Conservation (phyloP, 2,329 filamentous ascomycete species). For the Pseudogymnoascus sp. region DNA sequence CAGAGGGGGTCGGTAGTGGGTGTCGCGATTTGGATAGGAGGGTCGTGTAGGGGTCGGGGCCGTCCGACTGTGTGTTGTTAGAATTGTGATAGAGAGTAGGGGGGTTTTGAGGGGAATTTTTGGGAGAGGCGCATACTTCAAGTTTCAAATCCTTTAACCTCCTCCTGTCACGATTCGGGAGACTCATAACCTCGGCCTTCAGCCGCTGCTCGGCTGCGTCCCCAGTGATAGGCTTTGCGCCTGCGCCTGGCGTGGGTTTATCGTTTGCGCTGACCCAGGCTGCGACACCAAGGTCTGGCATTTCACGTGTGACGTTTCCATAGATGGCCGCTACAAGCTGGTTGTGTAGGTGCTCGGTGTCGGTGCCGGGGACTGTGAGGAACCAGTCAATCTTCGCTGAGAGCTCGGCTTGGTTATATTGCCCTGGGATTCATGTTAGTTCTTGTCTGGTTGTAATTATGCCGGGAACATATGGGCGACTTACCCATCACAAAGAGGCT, state of each 20-base stretch:
- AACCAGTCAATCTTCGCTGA: constrained; percentile 55
- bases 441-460: constrained; percentile 13
- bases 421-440: constrained; percentile 42
- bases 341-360: constrained; percentile 60
- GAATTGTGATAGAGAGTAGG: not conserved
- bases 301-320: constrained; percentile 63
- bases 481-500: constrained; percentile 59
- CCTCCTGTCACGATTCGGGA: constrained; percentile 59
- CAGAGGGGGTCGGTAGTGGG: not conserved
- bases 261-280: constrained; percentile 68
- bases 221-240: constrained; percentile 56
- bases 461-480: constrained; percentile 22
- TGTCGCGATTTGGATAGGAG: constrained; percentile 16
- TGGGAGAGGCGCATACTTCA: constrained; percentile 42
- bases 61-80: constrained; percentile 25
- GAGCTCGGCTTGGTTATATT: constrained; percentile 57
- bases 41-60: constrained; percentile 27
- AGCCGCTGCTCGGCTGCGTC: constrained; percentile 60
- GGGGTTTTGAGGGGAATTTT: not conserved
- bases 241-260: constrained; percentile 52
- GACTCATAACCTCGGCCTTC: constrained; percentile 65
- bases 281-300: constrained; percentile 61
- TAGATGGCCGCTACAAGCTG: constrained; percentile 62
- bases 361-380: constrained; percentile 45
- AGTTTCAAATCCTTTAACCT: constrained; percentile 59